These are phyloP conservation scores for Candida sp. DNA, from an alignment of 1,139 yeast genomes.

Conservation along the genomic window DNA sequence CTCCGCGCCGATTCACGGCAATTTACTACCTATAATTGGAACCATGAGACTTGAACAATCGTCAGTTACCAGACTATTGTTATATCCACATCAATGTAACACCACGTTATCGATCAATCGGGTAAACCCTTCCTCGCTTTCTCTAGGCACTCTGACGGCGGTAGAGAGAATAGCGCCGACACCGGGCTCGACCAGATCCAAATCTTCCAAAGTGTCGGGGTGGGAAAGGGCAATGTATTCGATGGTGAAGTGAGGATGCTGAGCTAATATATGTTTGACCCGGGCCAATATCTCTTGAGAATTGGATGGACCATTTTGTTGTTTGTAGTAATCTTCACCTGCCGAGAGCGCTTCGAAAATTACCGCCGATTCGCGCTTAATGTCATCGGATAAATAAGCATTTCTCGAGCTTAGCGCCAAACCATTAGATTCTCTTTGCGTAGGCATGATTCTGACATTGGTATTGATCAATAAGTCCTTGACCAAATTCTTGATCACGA, in stretches of 20 bases:
- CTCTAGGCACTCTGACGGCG: conserved; percentile 64
- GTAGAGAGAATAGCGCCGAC: conserved; percentile 64
- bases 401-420: conserved; percentile 92
- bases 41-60: too few species aligned
- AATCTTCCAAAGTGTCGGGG: conserved; percentile 56
- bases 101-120: conserved; percentile 62
- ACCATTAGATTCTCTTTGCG: conserved; percentile 62
- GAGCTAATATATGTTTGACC: conserved; percentile 21
- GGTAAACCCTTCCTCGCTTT: conserved; percentile 29
- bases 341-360: conserved; percentile 56
- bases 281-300: conserved; percentile 27
- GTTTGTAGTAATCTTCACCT: conserved; percentile 35
- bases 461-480: conserved; percentile 65
- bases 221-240: conserved; percentile 84
- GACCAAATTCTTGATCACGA: conserved; percentile 75
- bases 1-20: too few species aligned
- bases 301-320: conserved; percentile 11
- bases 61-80: too few species aligned
- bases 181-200: conserved; percentile 43
- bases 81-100: conserved; percentile 12
- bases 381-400: conserved; percentile 58
- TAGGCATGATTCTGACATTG: conserved; percentile 66
- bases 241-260: conserved; percentile 39
- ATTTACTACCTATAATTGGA: too few species aligned
- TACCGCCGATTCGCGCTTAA: conserved; percentile 48